Base-by-base conservation (phyloP, 306 rosid species). In the Neltuma alba region DNA sequence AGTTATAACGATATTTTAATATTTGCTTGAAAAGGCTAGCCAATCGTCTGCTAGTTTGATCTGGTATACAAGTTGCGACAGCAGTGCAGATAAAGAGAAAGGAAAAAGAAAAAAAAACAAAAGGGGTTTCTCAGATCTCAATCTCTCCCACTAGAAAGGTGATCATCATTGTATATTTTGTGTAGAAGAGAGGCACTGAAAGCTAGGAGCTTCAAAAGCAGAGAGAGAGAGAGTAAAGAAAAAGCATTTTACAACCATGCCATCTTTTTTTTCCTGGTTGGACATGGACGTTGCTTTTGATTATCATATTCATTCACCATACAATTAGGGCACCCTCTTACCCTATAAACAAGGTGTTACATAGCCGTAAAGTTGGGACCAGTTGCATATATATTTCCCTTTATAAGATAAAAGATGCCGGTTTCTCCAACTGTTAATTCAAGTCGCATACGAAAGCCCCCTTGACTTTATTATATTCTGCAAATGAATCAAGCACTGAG, bases 221-320 rank as follows among this genome's bases (percentile, higher is more conserved):
- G 61, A 30, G 45, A 27, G 31, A 9, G 14, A 21, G 44, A 20
- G 60, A 52, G 60, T 38, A 77, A 80, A 83, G 82, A 80, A 70
- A 83, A 77, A 80, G 82, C 72, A 77, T 80, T 87, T 82, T 87
- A 76, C 87, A 85, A 70, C 87, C 58, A 80, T 74, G 77, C 41
- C n/a, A 69, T 65, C 71, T 73, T 83, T 84, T 78, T 76, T 85
- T 85, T 79, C 74, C 74, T 76, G 34, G 83, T 47, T 82, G 74
- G 62, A 18, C 27, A 42, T 72, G 52, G 40, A 72, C 45, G 30
- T 44, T 36, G 52, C 75, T 73, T 83, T 79, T 74, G 31, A 23
- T 0, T 65, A 40, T 44, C 68, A 62, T 57, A 71, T 69, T 21
- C 61, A 63, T 52, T 71, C 40, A 55, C 78, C 78, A 65, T 21